Percentiles rank a stretch among this genome's conserved stretches.
Evolutionary conservation across 495 filamentous ascomycete species (phyloP).

Genomic region (Venustampulla echinocandica): DNA sequence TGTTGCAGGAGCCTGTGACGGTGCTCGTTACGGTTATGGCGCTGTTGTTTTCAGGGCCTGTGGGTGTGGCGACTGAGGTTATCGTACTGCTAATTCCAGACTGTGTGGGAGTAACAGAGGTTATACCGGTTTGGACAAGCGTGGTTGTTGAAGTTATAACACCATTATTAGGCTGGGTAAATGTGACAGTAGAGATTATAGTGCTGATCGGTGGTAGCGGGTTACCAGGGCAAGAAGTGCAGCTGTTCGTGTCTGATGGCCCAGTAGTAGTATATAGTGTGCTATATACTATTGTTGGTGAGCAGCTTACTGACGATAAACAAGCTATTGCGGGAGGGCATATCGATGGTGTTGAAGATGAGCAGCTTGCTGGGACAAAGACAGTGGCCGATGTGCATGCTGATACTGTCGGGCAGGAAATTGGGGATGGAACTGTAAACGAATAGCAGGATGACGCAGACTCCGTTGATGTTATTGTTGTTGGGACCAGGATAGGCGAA

Average conservation of each 20-base stretch:
- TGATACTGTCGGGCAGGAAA: not conserved
- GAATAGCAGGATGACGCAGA: too few species aligned
- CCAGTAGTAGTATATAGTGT: not conserved
- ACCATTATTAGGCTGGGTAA: too few species aligned
- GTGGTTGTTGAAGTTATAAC: not conserved
- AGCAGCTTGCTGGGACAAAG: slow-evolving; percentile 1
- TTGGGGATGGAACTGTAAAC: too few species aligned
- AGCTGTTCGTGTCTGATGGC: too few species aligned
- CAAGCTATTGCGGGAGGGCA: not conserved
- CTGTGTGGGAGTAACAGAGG: not conserved
- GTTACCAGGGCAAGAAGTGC: too few species aligned
- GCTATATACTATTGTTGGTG: not conserved
- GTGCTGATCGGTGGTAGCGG: too few species aligned
- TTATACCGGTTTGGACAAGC: not conserved
- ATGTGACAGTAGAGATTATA: too few species aligned
- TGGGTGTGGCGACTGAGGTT: not conserved
- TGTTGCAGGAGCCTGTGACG: not conserved
- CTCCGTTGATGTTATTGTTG: too few species aligned
- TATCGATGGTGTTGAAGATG: not conserved
- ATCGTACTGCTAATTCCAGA: not conserved
- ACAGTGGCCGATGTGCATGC: not conserved
- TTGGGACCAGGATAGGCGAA: too few species aligned
- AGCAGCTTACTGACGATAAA: not conserved
- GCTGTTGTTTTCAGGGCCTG: not conserved
- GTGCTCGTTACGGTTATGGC: not conserved